Percentiles rank a stretch among this genome's conserved stretches.
Evolutionary conservation across 805 yeast genomes (phyloP).

Genomic region (Saturnispora kantuleensis): DNA sequence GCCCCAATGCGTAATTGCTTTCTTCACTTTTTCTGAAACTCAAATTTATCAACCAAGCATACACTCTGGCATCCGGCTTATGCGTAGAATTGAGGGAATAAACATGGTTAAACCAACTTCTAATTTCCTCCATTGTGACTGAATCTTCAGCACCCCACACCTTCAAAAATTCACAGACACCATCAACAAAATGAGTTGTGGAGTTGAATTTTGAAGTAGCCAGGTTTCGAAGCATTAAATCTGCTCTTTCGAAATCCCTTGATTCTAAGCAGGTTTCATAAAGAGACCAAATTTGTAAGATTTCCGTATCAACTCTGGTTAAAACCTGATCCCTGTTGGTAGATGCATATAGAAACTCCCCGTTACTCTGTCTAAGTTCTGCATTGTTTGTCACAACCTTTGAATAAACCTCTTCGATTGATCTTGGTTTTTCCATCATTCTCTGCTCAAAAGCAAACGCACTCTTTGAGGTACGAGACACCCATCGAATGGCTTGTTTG

Average conservation of each 20-base stretch:
- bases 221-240: conserved; percentile 52
- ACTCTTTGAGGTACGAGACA: conserved; percentile 6
- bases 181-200: conserved; percentile 44
- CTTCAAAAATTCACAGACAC: conserved; percentile 54
- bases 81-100: conserved; percentile 10
- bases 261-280: conserved; percentile 70
- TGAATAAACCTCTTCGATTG: conserved; percentile 15
- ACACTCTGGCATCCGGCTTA: conserved; percentile 20
- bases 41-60: conserved; percentile 23
- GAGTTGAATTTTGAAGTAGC: conserved; percentile 22
- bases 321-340: conserved; percentile 21
- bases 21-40: conserved; percentile 18
- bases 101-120: conserved; percentile 20
- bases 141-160: conserved; percentile 25
- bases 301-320: conserved; percentile 19
- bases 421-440: conserved; percentile 10
- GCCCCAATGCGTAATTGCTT: conserved; percentile 11
- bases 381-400: conserved; percentile 5
- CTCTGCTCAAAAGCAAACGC: conserved; percentile 12
- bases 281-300: conserved; percentile 44
- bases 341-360: conserved; percentile 14
- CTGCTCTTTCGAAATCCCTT: conserved; percentile 60
- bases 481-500: conserved; percentile 1
- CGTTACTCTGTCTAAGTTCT: not conserved
- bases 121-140: conserved; percentile 16